A percentile compares a stretch with the other conserved stretches of the same genome.
These are phyloP conservation scores for Boletus rufocinnamomeus DNA, from an alignment of 768 basidiomycete genomes.

Conservation along the genomic window DNA sequence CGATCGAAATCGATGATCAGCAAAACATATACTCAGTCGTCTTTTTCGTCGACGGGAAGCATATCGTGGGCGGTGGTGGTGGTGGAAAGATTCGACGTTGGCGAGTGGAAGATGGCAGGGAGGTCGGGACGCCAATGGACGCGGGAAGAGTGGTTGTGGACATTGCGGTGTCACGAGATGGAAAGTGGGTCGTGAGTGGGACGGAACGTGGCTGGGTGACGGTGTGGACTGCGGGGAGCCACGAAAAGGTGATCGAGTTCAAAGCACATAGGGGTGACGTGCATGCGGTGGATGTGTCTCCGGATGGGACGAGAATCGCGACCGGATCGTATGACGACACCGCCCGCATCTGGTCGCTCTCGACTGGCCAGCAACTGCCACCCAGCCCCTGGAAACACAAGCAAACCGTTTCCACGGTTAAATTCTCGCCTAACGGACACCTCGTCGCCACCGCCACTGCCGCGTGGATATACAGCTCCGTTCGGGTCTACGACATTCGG, in stretches of 20 bases:
- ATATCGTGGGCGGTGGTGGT: background rate
- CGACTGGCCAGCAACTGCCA: background rate
- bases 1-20: background rate
- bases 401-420: background rate
- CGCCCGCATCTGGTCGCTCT: background rate
- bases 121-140: background rate
- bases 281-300: background rate
- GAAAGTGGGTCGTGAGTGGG: background rate
- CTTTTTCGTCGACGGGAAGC: background rate
- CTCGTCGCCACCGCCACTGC: background rate
- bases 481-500: background rate
- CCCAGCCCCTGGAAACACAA: background rate
- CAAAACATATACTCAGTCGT: background rate
- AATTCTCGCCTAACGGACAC: background rate
- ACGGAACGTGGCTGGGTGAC: background rate
- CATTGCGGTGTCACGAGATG: background rate
- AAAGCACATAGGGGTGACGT: background rate
- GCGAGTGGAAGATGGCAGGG: background rate
- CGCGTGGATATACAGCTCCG: accelerated
- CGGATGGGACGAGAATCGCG: background rate
- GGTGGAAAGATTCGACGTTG: background rate
- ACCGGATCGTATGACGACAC: background rate
- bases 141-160: background rate
- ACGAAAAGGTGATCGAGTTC: background rate
- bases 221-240: background rate